A percentile compares a stretch with the other conserved stretches of the same genome.
Conservation (phyloP, 169 alveolate genomes). For the Amoebophrya sp. region DNA sequence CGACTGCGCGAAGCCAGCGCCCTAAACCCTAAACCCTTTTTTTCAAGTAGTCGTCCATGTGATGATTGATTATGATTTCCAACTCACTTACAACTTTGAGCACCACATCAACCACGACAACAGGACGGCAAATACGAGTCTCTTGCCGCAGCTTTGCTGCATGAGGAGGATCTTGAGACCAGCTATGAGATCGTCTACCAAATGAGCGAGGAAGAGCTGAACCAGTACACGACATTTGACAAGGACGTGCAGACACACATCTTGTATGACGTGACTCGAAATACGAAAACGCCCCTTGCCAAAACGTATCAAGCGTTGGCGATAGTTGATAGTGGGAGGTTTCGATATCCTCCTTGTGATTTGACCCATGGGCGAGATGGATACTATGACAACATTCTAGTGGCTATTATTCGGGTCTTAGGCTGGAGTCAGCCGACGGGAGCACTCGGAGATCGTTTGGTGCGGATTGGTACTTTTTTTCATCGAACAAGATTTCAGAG, state of each 20-base stretch:
- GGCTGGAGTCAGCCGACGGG: not conserved
- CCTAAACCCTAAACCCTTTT: too few species aligned
- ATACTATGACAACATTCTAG: slow-evolving; percentile 20
- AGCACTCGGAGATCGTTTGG: not conserved
- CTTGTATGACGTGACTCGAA: not conserved
- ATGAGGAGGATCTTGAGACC: not conserved
- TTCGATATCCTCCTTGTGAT: not conserved
- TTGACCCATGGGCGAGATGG: not conserved
- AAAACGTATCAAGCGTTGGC: not conserved
- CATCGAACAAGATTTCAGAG: too few species aligned
- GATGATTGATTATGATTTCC: too few species aligned
- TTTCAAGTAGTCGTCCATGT: too few species aligned
- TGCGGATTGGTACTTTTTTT: too few species aligned
- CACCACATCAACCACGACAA: too few species aligned
- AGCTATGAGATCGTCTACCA: slow-evolving; percentile 4
- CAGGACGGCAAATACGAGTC: not conserved
- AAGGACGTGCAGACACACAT: slow-evolving; percentile 12
- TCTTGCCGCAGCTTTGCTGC: not conserved
- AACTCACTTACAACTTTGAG: too few species aligned
- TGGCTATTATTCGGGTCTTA: not conserved
- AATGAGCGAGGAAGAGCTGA: not conserved
- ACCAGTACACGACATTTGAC: slow-evolving; percentile 19
- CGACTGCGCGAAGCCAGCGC: too few species aligned
- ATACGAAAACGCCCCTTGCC: not conserved
- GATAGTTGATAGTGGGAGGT: not conserved